These are phyloP conservation scores for Zasmidium cellare DNA, from an alignment of 2,329 filamentous ascomycete genomes.

Conservation along the genomic window DNA sequence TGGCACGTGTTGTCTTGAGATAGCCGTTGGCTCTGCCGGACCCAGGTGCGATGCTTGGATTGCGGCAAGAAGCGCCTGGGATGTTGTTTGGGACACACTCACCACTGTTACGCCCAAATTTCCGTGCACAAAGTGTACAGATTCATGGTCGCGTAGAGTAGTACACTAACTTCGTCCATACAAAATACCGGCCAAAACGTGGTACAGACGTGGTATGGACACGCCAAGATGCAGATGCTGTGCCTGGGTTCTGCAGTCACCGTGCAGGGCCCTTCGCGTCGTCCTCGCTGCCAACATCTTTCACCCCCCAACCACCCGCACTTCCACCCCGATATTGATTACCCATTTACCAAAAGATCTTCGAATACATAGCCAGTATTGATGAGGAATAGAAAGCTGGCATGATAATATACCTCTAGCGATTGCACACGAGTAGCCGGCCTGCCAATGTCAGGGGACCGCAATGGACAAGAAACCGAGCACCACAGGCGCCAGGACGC, in stretches of 20 bases:
- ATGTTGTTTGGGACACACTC: neutral
- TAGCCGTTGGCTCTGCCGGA: neutral
- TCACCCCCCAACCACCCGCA: neutral
- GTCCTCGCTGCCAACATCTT: neutral
- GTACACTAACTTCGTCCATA: neutral
- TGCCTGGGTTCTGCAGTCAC: neutral
- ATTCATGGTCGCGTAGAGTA: neutral
- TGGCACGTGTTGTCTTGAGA: neutral
- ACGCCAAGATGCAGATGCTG: neutral
- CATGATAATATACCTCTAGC: neutral
- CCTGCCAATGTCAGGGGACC: neutral
- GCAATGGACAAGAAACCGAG: conserved; percentile 3
- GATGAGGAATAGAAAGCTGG: neutral
- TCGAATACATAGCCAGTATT: neutral
- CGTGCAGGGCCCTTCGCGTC: neutral
- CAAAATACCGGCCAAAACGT: neutral
- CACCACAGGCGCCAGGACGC: neutral
- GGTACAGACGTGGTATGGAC: neutral
- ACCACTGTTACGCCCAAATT: neutral
- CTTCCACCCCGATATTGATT: neutral
- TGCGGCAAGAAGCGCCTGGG: neutral
- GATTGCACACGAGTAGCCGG: neutral
- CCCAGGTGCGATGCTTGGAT: neutral
- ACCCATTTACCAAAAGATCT: neutral
- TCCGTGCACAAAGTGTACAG: neutral